Conservation (phyloP, 352 stramenopile species). For the Globisporangium orthogonon region DNA sequence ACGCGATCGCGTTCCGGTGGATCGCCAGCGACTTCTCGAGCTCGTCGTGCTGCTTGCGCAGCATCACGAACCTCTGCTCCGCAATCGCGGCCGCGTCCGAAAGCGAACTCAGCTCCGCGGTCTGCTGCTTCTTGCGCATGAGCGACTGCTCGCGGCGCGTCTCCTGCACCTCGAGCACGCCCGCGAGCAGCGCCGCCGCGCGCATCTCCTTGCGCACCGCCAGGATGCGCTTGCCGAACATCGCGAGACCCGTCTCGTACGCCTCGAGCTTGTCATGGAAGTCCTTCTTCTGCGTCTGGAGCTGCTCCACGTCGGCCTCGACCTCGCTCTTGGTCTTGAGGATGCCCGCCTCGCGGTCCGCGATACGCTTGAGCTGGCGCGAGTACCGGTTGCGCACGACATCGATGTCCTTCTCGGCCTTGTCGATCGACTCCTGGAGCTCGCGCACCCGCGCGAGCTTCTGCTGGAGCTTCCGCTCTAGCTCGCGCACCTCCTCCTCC, state of each 20-base stretch:
- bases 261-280: slow-evolving; percentile 50
- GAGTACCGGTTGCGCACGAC: slow-evolving; percentile 66
- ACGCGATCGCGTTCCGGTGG: slow-evolving; percentile 77
- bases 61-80: slow-evolving; percentile 70
- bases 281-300: slow-evolving; percentile 45
- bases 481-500: slow-evolving; percentile 64
- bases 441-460: slow-evolving; percentile 47
- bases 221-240: slow-evolving; percentile 55
- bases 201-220: slow-evolving; percentile 66
- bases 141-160: slow-evolving; percentile 53
- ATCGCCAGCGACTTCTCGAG: slow-evolving; percentile 66
- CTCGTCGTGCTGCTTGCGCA: slow-evolving; percentile 70
- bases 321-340: slow-evolving; percentile 71
- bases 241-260: slow-evolving; percentile 39
- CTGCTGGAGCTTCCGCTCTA: slow-evolving; percentile 59
- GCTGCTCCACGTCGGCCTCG: slow-evolving; percentile 52
- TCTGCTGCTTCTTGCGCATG: slow-evolving; percentile 71
- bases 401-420: slow-evolving; percentile 71
- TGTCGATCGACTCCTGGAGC: slow-evolving; percentile 66
- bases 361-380: slow-evolving; percentile 74
- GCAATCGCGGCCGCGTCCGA: slow-evolving; percentile 62
- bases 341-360: slow-evolving; percentile 65
- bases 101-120: slow-evolving; percentile 58
- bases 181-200: slow-evolving; percentile 47
- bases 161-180: slow-evolving; percentile 71